Evolutionary conservation across 495 filamentous ascomycete genomes (phyloP).

Genomic region (Arthonia radiata): DNA sequence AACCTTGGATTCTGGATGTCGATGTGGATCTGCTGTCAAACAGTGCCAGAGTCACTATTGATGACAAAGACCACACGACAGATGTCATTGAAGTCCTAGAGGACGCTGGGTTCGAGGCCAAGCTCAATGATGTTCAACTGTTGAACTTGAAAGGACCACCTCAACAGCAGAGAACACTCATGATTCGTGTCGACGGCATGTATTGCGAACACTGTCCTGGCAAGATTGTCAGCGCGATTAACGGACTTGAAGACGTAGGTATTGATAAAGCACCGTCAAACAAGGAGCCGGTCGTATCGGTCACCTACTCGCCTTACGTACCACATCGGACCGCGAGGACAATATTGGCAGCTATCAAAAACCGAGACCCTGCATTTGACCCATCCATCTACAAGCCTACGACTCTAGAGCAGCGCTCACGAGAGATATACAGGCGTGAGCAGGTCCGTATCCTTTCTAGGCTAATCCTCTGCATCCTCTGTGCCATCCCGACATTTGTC

Average conservation of each 20-base stretch:
- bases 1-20: conserved; percentile 26
- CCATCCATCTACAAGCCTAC: conserved; percentile 54
- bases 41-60: conserved; percentile 17
- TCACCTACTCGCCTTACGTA: conserved; percentile 42
- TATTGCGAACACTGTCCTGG: conserved; percentile 66
- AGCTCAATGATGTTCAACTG: too few species aligned
- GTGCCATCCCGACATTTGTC: conserved; percentile 66
- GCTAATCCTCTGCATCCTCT: conserved; percentile 40
- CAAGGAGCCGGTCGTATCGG: conserved; percentile 36
- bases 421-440: conserved; percentile 21
- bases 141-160: too few species aligned
- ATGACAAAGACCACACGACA: conserved; percentile 5
- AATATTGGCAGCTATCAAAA: conserved; percentile 42
- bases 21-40: conserved; percentile 34
- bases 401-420: conserved; percentile 64
- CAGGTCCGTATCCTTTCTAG: conserved; percentile 19
- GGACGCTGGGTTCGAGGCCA: conserved; percentile 21
- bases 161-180: conserved; percentile 33
- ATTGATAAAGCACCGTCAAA: conserved; percentile 25
- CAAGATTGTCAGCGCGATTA: conserved; percentile 28
- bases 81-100: conserved; percentile 18
- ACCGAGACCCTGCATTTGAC: conserved; percentile 35
- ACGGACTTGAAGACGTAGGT: conserved; percentile 15
- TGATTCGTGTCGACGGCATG: conserved; percentile 55
- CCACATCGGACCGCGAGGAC: conserved; percentile 53